Evolutionary conservation across 2,329 filamentous ascomycete genomes (phyloP), one percentile per base, ranked within the genome.

Genomic region (Thelonectria discophora): DNA sequence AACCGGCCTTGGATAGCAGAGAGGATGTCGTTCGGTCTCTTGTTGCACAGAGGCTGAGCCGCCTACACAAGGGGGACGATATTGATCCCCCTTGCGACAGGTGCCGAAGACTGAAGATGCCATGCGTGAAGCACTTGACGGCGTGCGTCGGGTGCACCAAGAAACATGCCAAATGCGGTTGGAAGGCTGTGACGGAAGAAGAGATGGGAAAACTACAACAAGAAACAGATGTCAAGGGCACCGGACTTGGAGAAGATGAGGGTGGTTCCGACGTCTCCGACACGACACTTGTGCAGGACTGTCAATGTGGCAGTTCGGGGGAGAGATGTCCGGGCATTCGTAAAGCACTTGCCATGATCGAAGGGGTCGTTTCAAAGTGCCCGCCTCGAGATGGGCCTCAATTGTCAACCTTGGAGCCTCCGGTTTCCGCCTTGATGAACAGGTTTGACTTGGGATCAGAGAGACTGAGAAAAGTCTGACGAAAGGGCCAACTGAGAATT

Each of bases 91-190:
- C 92, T 0, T 97, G 93, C 73, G 93, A 97, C 74, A 84, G 92
- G 39, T 97, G 93, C 74, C 85, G 93, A 46, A 84, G 93, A 30
- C 81, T 96, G 15, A 88, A 91, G 66, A 91, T 93, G 79, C 87
- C 92, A 60, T 97, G 93, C 64, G 81, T 94, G 49, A 96, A 96
- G 77, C 91, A 97, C 65, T 81, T 95, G 40, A 96, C 92, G 0
- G 92, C 92, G 9, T 97, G 93, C 72, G 87, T 90, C 75, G 92
- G 92, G 20, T 97, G 93, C 75, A 96, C 93, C 0, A 94, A 92
- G 75, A 96, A 96, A 74, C 93, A 97, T 74, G 92, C 92, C 18
- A 94, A 93, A 71, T 97, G 93, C 75, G 89, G 88, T 13, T 97
- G 93, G 93, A 91, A 89, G 67, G 88, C 90, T 46, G 86, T 95